Evolutionary conservation across 192 early-diverging fungal species (phyloP), one percentile per base, ranked within the genome.

Genomic region (Podila clonocystis): DNA sequence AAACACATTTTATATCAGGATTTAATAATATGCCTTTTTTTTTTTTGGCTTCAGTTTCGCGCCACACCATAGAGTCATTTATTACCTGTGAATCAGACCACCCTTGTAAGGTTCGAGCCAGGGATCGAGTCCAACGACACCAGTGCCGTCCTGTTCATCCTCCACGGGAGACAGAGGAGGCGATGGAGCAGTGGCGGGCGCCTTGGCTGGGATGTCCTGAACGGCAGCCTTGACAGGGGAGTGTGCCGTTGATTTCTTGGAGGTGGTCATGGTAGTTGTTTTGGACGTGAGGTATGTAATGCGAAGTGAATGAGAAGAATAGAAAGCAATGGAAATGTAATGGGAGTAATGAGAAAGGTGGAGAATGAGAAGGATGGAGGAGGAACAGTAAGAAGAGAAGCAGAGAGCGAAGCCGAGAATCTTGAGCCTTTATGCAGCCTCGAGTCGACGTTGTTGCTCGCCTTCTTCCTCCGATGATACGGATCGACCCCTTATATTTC

Each of bases 101-200:
- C 73, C 87, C 38, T 82, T 82, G 82, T 90, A 93, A 31, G 94
- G 92, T 70, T 88, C 83, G 15, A 97, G 89, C 87, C 94, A 97
- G 22, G 92, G 91, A 83, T 97, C 96, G 20, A 91, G 75, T n/a
- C 83, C 83, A 72, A 93, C 83, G 26, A 97, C 85, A 31, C 87
- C 89, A 29, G 88, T 89, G 58, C 90, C 91, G 64, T 92, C 91
- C 31, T 79, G 65, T 0, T 70, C 49, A 31, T 55, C 55, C 28
- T 19, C 59, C 17, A 33, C 29, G 28, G 31, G 59, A 26, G 59
- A 28, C 19, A 31, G 57, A 58, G 24, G 24, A 12, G 19, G 57
- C 13, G 57, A 19, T 7, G 28, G 22, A 12, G 59, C 31, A 26
- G 48, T 15, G 30, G 5, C 63, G 20, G 63, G 63, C 31, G 63